A percentile compares a stretch with the other conserved stretches of the same genome.
Conservation (phyloP, 1,284 basidiomycete genomes). For the Acaromyces ingoldii region DNA sequence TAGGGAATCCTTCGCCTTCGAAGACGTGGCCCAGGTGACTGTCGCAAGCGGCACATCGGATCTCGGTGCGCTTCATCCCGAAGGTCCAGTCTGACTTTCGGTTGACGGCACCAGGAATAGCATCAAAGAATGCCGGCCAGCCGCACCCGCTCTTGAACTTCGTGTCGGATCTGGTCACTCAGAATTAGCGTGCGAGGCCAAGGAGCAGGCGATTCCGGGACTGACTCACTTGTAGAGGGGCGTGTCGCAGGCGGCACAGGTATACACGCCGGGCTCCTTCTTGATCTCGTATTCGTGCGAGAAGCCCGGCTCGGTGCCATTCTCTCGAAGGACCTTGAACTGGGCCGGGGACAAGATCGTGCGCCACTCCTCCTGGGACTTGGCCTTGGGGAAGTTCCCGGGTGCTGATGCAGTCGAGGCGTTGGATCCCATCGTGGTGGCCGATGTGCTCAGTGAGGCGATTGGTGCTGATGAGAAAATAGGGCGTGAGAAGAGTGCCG, state of each 20-base stretch:
- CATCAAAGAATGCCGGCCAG: conserved; percentile 96
- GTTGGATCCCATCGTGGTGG: conserved; percentile 13
- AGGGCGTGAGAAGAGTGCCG: too few relatives aligned
- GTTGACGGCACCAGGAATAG: conserved; percentile 82
- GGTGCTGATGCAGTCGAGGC: background rate
- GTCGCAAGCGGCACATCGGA: conserved; percentile 70
- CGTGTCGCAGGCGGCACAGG: conserved; percentile 51
- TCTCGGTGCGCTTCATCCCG: conserved; percentile 62
- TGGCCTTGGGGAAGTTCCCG: conserved; percentile 53
- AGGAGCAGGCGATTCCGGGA: too few relatives aligned
- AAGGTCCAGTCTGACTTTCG: conserved; percentile 54
- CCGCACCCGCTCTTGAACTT: conserved; percentile 92
- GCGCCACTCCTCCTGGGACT: conserved; percentile 78
- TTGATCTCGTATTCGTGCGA: conserved; percentile 74
- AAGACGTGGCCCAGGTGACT: conserved; percentile 92
- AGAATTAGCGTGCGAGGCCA: too few relatives aligned
- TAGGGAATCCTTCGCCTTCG: conserved; percentile 68
- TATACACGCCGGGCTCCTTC: conserved; percentile 64
- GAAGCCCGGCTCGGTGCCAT: conserved; percentile 75
- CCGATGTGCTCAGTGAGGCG: too few relatives aligned
- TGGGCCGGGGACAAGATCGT: conserved; percentile 72
- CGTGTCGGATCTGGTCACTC: conserved; percentile 65
- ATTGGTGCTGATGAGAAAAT: too few relatives aligned
- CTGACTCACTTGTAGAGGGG: conserved; percentile 55
- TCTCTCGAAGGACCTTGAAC: conserved; percentile 79